Base-by-base conservation (phyloP, 116 monocot species). In the Iris pallida region DNA sequence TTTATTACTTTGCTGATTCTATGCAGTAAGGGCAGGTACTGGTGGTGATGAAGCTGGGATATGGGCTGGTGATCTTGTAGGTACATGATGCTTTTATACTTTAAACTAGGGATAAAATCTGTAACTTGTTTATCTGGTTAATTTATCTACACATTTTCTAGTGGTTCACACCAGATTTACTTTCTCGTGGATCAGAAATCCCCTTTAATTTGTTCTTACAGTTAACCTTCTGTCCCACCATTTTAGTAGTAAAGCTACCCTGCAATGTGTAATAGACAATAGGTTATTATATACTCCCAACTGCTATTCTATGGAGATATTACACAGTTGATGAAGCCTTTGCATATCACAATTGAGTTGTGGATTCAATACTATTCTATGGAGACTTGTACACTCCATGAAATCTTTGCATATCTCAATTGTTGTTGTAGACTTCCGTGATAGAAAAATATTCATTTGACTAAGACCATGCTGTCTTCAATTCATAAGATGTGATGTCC, bases 61-160 rank as follows among this genome's bases (percentile, higher is more conserved):
- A 74, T 98, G 90, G 90, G 97, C 97, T 70, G 93, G 93, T 74
- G 97, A 98, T 75, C 88, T 98, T 82, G 95, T 96, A 96, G 80
- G 95, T 87, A 80, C 71, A 80, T 72, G 51, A 53, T 72, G 65
- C 17, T 66, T 70, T 47, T 30, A 30, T 30, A 30, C 30, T 30
- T 30, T 70, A 58, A 54, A 66, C 55, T 56, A 64, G 46, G 18
- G 49, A 67, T 67, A 53, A 52, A 4, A 53, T n/a, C 47, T 55
- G 42, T 42, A n/a, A 42, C 45, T 41, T 69, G 9, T 19, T 30
- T 12, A 12, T 53, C 8, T 17, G 8, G 47, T 64, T 6, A 16
- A 63, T 63, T 63, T 7, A 18, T 47, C 47, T 64, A 16, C 46
- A 45, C 41, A 42, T 42, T 13, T 43, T 43, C 48, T 57, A 20